These are phyloP conservation scores for Penicillium sp. DNA, from an alignment of 2,329 filamentous ascomycete genomes.

Conservation along the genomic window DNA sequence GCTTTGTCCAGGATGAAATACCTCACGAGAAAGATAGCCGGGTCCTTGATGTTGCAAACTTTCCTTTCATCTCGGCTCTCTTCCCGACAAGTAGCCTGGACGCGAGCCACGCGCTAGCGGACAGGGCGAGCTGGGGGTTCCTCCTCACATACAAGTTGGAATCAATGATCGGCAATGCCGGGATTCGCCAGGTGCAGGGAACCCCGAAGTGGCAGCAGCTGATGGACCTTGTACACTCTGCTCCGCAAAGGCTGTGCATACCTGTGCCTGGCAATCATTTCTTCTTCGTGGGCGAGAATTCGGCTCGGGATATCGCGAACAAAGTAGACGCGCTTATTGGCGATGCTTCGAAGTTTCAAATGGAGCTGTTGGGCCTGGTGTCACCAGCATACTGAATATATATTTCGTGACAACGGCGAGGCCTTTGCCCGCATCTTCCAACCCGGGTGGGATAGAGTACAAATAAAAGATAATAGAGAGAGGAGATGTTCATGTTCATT, in stretches of 20 bases:
- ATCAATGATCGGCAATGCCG: constrained; percentile 5
- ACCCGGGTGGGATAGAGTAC: too few species aligned
- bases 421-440: too few species aligned
- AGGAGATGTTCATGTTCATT: not conserved
- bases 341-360: not conserved
- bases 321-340: not conserved
- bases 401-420: not conserved
- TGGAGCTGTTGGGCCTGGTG: not conserved
- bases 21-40: not conserved
- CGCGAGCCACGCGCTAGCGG: constrained; percentile 22
- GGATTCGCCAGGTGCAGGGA: not conserved
- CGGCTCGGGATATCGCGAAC: not conserved
- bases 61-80: not conserved
- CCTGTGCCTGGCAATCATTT: constrained; percentile 6
- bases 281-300: constrained; percentile 9
- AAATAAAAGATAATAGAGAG: not conserved
- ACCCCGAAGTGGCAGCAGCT: not conserved
- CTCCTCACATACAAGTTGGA: constrained; percentile 23
- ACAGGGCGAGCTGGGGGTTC: constrained; percentile 24
- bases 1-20: constrained; percentile 20
- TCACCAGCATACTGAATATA: not conserved
- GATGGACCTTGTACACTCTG: not conserved
- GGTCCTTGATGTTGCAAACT: not conserved
- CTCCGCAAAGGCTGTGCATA: not conserved
- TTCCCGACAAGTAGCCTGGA: constrained; percentile 11